Percentiles rank a stretch among this genome's conserved stretches.
Evolutionary conservation across 768 basidiomycete species (phyloP).

Genomic region (Russula vinacea): DNA sequence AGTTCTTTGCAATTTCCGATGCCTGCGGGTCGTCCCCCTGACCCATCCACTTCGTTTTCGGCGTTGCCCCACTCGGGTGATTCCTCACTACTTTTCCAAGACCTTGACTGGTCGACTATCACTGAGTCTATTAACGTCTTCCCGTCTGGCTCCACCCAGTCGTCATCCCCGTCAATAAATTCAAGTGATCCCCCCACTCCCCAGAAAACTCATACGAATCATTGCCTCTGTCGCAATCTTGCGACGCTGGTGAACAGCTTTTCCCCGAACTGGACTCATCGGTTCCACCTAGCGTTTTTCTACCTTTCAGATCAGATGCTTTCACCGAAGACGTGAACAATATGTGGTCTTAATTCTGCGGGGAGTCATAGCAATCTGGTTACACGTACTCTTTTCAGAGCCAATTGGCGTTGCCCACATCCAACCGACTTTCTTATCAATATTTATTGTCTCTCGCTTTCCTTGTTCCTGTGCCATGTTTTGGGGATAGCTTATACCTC

Average conservation of each 20-base stretch:
- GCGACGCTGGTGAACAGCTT: neutral
- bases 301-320: neutral
- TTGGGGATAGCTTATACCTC: neutral
- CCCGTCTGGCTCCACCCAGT: neutral
- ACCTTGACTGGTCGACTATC: neutral
- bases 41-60: neutral
- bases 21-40: neutral
- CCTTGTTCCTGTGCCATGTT: too few relatives aligned
- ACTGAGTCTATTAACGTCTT: neutral
- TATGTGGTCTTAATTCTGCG: neutral
- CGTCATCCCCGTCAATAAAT: neutral
- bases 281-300: conserved; percentile 1
- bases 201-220: neutral
- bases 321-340: neutral
- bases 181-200: neutral
- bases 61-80: neutral
- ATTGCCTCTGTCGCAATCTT: neutral
- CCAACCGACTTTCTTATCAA: neutral
- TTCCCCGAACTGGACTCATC: conserved; percentile 2
- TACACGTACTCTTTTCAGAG: too few relatives aligned
- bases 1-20: neutral
- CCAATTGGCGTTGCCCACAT: neutral
- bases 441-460: neutral
- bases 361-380: neutral
- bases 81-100: neutral